Evolutionary conservation across 176 grass and related monocot genomes (phyloP).

Genomic region (Oryza officinalis): DNA sequence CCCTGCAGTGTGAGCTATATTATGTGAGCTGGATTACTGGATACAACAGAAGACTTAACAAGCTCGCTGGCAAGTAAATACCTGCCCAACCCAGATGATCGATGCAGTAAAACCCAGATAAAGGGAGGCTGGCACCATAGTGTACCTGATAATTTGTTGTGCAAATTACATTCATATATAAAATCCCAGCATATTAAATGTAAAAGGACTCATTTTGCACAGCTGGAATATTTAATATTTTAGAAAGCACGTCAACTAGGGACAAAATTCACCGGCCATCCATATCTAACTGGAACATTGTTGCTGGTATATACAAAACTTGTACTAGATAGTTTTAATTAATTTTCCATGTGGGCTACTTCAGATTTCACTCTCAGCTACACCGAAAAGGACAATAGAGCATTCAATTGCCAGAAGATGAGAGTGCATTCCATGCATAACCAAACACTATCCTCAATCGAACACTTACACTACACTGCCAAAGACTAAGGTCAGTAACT

Average conservation of each 20-base stretch:
- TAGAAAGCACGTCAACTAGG: not conserved
- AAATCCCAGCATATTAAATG: not conserved
- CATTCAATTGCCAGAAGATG: not conserved
- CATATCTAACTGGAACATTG: not conserved
- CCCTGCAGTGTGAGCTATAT: constrained; percentile 44
- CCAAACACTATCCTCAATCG: not conserved
- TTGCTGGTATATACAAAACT: not conserved
- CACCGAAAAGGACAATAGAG: not conserved
- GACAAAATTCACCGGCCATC: not conserved
- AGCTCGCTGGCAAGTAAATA: constrained; percentile 30
- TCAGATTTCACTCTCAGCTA: not conserved
- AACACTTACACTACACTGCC: not conserved
- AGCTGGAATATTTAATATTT: not conserved
- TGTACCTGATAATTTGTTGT: constrained; percentile 61
- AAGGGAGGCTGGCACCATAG: constrained; percentile 85
- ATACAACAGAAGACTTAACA: constrained; percentile 12
- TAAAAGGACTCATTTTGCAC: not conserved
- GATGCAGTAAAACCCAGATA: constrained; percentile 95
- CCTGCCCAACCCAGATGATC: constrained; percentile 96
- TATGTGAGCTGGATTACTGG: not conserved
- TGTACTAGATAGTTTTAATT: not conserved
- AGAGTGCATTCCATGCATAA: not conserved
- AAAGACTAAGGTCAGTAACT: not conserved
- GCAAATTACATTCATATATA: not conserved
- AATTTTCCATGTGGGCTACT: not conserved